Conservation (phyloP, 2,329 filamentous ascomycete genomes). For the Malbranchea cinnamomea region DNA sequence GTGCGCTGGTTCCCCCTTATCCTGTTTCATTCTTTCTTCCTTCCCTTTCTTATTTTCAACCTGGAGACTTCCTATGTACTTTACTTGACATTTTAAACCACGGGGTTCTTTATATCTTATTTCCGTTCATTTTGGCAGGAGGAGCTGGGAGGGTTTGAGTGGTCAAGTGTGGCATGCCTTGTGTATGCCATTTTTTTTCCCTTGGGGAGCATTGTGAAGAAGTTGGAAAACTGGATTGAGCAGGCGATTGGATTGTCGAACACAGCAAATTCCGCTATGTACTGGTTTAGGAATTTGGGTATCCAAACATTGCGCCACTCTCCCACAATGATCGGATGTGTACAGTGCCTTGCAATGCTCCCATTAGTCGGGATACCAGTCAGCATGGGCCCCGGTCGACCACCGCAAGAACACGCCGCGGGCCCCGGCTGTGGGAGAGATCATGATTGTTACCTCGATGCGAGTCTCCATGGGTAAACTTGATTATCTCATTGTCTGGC, state of each 20-base stretch:
- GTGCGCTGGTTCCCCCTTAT: neutral
- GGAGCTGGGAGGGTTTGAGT: too few relatives aligned
- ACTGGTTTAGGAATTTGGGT: constrained; percentile 9
- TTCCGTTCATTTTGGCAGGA: too few relatives aligned
- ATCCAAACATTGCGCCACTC: constrained; percentile 12
- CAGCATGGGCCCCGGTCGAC: constrained; percentile 20
- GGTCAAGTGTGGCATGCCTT: too few relatives aligned
- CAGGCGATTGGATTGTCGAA: too few relatives aligned
- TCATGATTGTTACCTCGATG: constrained; percentile 20
- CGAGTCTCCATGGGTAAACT: constrained; percentile 22
- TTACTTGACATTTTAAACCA: too few relatives aligned
- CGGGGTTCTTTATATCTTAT: too few relatives aligned
- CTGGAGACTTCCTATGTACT: too few relatives aligned
- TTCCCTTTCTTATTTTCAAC: constrained; percentile 1
- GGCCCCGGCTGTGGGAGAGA: constrained; percentile 12
- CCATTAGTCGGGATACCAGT: constrained; percentile 22
- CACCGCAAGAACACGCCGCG: constrained; percentile 13
- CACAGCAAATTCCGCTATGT: constrained; percentile 3
- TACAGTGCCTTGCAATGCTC: constrained; percentile 20
- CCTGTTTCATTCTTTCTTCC: neutral
- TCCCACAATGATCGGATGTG: constrained; percentile 10
- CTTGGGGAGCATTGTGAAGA: too few relatives aligned
- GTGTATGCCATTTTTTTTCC: too few relatives aligned
- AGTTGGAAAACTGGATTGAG: too few relatives aligned
- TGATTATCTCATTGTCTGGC: constrained; percentile 16